Evolutionary conservation across 2,329 filamentous ascomycete genomes (phyloP).

Genomic region (Leptographium wingfieldii): DNA sequence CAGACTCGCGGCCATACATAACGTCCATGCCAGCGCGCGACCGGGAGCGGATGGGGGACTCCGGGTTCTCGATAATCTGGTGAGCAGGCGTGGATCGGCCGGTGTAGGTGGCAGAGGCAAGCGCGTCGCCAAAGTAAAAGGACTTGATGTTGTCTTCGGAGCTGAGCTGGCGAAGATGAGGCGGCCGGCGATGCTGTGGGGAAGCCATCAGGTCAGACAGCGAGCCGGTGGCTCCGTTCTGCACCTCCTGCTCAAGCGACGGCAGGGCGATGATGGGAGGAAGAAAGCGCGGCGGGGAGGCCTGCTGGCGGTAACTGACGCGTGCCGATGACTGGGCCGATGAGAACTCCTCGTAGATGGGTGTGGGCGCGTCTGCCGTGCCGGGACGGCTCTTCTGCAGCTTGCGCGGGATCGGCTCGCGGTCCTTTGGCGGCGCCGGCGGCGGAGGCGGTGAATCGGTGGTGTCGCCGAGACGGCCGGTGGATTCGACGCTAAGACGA

Average conservation of each 20-base stretch:
- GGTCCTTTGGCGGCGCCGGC: conserved; percentile 8
- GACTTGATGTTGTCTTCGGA: conserved; percentile 11
- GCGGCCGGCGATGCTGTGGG: conserved; percentile 1
- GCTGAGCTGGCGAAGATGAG: conserved; percentile 9
- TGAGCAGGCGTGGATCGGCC: not conserved
- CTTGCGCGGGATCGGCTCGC: conserved; percentile 19
- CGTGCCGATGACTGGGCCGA: not conserved
- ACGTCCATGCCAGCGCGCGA: not conserved
- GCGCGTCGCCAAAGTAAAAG: conserved; percentile 10
- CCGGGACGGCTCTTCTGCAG: conserved; percentile 24
- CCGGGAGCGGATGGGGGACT: not conserved
- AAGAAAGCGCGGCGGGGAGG: conserved; percentile 20
- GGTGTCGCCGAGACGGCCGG: conserved; percentile 11
- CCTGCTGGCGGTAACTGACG: not conserved
- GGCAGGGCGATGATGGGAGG: conserved; percentile 29
- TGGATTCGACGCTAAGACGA: conserved; percentile 32
- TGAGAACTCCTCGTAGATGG: not conserved
- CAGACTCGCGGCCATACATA: not conserved
- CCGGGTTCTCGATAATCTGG: not conserved
- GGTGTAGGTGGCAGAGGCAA: not conserved
- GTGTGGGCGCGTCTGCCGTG: not conserved
- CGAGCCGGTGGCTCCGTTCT: conserved; percentile 9
- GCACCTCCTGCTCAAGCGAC: conserved; percentile 25
- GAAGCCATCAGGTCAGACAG: conserved; percentile 1
- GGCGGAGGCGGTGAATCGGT: not conserved